phyloP scores from a whole-genome alignment of 176 grass and related monocot species.

The Cenchrus purpureus region DNA sequence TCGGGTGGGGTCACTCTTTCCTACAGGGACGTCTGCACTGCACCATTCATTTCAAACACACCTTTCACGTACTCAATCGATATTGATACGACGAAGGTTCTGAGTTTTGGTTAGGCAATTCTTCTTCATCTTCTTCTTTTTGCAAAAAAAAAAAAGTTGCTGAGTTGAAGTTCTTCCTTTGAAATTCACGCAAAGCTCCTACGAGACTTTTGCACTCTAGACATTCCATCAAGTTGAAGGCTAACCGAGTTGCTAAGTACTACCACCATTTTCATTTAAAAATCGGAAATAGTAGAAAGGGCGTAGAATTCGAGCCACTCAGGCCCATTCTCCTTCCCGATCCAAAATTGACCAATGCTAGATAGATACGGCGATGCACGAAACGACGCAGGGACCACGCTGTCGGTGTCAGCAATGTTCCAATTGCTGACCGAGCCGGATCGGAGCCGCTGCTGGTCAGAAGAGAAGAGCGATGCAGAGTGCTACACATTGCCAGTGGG shows the following conservation, averaged over 20 bases:
- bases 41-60: neutral
- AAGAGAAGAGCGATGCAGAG: neutral
- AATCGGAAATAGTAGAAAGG: neutral
- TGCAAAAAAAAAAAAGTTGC: neutral
- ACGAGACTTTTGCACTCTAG: neutral
- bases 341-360: neutral
- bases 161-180: neutral
- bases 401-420: neutral
- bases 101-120: neutral
- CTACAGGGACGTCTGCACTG: too few relatives aligned
- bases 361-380: neutral
- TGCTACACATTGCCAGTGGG: neutral
- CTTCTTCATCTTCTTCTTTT: neutral
- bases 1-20: neutral
- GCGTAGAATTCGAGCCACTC: neutral
- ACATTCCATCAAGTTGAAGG: neutral
- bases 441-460: neutral
- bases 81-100: neutral
- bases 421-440: neutral
- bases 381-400: slow-evolving; percentile 3
- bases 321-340: neutral
- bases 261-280: neutral
- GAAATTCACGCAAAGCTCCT: neutral
- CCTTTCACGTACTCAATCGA: neutral
- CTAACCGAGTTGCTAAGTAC: neutral